These are phyloP conservation scores for Phlyctochytrium bullatum DNA, from an alignment of 192 early-diverging fungal genomes.

Conservation along the genomic window DNA sequence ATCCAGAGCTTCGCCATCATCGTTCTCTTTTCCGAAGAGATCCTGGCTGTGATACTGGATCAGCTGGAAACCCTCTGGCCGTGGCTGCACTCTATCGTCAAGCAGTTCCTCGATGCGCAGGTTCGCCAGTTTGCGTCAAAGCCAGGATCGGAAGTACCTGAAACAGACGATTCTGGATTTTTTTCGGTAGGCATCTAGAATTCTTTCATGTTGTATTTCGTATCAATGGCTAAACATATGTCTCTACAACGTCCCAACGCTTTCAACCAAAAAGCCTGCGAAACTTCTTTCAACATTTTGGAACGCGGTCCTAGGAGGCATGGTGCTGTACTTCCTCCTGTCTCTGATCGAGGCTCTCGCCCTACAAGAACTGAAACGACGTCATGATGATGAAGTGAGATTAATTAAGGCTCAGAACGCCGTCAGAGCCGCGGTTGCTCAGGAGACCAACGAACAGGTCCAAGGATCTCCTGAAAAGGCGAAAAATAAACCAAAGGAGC, in stretches of 20 bases:
- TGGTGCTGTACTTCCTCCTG: slow-evolving; percentile 82
- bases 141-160: background rate
- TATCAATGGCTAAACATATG: background rate
- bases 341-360: slow-evolving; percentile 84
- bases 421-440: too few species aligned
- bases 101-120: slow-evolving; percentile 52
- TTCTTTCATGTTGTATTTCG: slow-evolving; percentile 1
- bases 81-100: slow-evolving; percentile 54
- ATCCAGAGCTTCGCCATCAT: slow-evolving; percentile 84
- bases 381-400: background rate
- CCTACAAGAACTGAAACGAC: slow-evolving; percentile 59
- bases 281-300: slow-evolving; percentile 66
- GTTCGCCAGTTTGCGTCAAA: slow-evolving; percentile 20
- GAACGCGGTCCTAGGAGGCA: slow-evolving; percentile 75
- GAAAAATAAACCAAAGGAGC: too few species aligned
- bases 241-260: background rate
- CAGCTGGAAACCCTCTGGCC: slow-evolving; percentile 57
- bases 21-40: slow-evolving; percentile 78
- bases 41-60: slow-evolving; percentile 55
- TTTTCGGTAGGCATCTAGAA: slow-evolving; percentile 11
- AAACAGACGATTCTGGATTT: slow-evolving; percentile 3
- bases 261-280: slow-evolving; percentile 23
- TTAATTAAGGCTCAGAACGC: too few species aligned
- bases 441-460: too few species aligned
- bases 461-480: too few species aligned